Evolutionary conservation across 2,329 filamentous ascomycete genomes (phyloP), one percentile per base, ranked within the genome.

Genomic region (Grosmannia huntii): DNA sequence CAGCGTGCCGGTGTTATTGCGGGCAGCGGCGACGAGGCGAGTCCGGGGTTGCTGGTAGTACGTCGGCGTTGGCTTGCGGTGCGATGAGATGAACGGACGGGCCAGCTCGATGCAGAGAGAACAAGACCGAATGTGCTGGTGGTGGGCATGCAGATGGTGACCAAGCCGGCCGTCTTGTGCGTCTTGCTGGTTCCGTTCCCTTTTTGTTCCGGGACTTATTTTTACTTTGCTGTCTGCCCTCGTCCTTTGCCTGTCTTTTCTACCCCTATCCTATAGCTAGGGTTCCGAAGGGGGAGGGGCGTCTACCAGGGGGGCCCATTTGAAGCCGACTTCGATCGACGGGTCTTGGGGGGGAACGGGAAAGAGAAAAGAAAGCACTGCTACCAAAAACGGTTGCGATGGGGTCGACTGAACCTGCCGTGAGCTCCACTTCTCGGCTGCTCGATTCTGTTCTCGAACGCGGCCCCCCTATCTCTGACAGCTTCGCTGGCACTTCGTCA

Each of bases 261-360:
- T 33, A 36, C 56, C 56, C 51, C 38, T 53, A 33, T 57, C 50
- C 48, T 41, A 23, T 36, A 53, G 53, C 59, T 44, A 56, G 56
- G 59, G 59, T 56, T 36, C 46, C 25, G 48, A 31, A 25, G 56
- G 14, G 28, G 52, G 23, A 51, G 46, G 52, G 56, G 56, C 46
- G 57, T 55, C 54, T 59, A 53, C 53, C 46, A 60, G 57, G 59
- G 57, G 57, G 60, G 53, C 27, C 51, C 56, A 46, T 57, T 53
- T 54, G 52, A 53, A 55, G 50, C 50, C 49, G 23, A 21, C 33
- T 38, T 57, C 51, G 59, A 60, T 60, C 56, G 58, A 60, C 58
- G 55, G 44, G 56, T 27, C 50, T 41, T 52, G 49, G 27, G 49
- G 51, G 51, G 51, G 51, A 21, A 53, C 51, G 38, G 36, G 25